A percentile compares a stretch with the other conserved stretches of the same genome.
Evolutionary conservation across 1,139 yeast species (phyloP).

Genomic region (Diutina pseudorugosa): DNA sequence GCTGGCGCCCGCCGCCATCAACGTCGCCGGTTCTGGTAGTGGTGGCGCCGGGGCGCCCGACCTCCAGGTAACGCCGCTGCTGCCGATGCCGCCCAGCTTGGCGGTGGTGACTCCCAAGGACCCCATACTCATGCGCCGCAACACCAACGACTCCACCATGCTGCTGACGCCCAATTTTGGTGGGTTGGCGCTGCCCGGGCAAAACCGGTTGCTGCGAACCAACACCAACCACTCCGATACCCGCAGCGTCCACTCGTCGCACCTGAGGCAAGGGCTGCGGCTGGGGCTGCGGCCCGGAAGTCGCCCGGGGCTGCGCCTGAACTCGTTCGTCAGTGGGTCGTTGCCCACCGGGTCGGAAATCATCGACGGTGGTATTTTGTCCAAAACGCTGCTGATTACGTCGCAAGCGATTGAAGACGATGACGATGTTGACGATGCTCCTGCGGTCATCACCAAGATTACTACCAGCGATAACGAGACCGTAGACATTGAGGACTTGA

Average conservation of each 20-base stretch:
- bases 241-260: background rate
- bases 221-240: constrained; percentile 3
- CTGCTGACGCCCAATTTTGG: constrained; percentile 3
- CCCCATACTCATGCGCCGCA: constrained; percentile 43
- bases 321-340: background rate
- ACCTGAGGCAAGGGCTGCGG: background rate
- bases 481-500: constrained; percentile 76
- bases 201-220: background rate
- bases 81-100: constrained; percentile 54
- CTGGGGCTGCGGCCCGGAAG: constrained; percentile 3
- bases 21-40: background rate
- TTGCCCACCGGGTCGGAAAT: background rate
- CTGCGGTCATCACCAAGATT: background rate
- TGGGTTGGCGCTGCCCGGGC: background rate
- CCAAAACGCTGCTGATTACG: background rate
- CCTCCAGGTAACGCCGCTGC: constrained; percentile 6
- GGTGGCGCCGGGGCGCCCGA: constrained; percentile 4
- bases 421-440: background rate
- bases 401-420: constrained; percentile 3
- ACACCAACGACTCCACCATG: constrained; percentile 18
- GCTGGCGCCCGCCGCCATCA: background rate
- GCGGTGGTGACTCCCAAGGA: constrained; percentile 53
- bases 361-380: background rate
- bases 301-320: constrained; percentile 1
- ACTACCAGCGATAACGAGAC: constrained; percentile 13